Base-by-base conservation (phyloP, 495 filamentous ascomycete species). In the Extremus antarcticus region DNA sequence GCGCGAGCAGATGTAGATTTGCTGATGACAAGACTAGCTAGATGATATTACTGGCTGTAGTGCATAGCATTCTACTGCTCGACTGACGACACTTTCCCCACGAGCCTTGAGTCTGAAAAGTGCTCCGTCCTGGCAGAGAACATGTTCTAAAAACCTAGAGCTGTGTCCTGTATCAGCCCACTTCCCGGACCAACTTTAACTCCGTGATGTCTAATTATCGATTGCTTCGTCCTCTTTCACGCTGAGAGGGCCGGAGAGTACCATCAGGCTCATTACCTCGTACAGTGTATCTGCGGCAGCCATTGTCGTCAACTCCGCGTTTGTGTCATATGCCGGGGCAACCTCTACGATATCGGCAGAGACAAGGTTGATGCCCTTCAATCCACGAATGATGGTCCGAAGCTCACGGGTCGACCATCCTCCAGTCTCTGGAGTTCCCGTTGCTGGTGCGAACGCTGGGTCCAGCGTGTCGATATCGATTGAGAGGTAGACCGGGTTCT, bases 401-500 rank as follows among this genome's bases (percentile, higher is more conserved):
- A 89, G 70, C 63, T 94, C 89, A 43, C 89, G 78, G 0, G 87
- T 90, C 1, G 80, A 78, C 89, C 89, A 95, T 1, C 89, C 89
- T 23, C 89, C 89, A 0, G 87, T 87, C 64, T 95, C 89, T 38
- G 87, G 80, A 0, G 89, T 95, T 20, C 89, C 89, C 1, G 89
- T 95, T 23, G 84, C 89, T 56, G 85, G 85, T 2, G 85, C 85
- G 61, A 86, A 90, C 29, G 87, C 89, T 3, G 89, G 88, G 63
- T 95, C 89, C 15, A 95, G 68, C 0, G 86, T 87, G 63, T 95
- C 89, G 54, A 94, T 94, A 62, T 95, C 89, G 41, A 94, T 88
- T 52, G 81, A 87, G 41, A 94, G 74, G 64, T 94, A 94, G 1
- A 92, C 85, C 0, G 79, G 84, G 43, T 85, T 81, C 16, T 80